These are phyloP conservation scores for Gastrolobium bilobum DNA, from an alignment of 306 rosid genomes.

Conservation along the genomic window DNA sequence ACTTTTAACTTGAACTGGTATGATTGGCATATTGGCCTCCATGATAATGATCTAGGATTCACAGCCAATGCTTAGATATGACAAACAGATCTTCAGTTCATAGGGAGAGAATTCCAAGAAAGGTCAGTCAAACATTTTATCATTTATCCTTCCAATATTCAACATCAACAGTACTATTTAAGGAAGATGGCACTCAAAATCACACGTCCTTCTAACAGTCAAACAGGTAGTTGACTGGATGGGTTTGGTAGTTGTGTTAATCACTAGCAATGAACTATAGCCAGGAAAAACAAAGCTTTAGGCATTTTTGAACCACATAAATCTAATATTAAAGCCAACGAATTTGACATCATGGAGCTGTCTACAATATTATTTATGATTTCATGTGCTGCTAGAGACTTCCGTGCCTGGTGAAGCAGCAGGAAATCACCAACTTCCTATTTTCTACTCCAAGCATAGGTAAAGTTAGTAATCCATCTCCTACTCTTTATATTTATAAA, in stretches of 20 bases:
- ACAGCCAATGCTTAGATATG: conserved; percentile 16
- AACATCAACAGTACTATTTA: background rate
- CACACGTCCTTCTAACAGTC: background rate
- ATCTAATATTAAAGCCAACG: background rate
- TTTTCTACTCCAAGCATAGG: background rate
- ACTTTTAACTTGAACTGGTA: conserved; percentile 1
- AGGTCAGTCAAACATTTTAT: conserved; percentile 3
- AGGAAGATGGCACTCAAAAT: conserved; percentile 1
- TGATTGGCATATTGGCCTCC: background rate
- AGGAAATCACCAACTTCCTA: conserved; percentile 5
- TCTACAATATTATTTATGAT: background rate
- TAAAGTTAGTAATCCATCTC: background rate
- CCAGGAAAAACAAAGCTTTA: background rate
- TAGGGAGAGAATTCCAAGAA: conserved; percentile 12
- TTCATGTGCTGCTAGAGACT: background rate
- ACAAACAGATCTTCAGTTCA: background rate
- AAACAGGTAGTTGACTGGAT: background rate
- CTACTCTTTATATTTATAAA: conserved; percentile 17
- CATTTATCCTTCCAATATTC: background rate
- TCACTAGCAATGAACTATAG: background rate
- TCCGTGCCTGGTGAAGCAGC: background rate
- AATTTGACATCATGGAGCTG: background rate
- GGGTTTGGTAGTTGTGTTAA: background rate
- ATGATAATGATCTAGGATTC: conserved; percentile 6
- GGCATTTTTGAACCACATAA: conserved; percentile 3